Percentiles rank a stretch among this genome's conserved stretches.
phyloP scores from a whole-genome alignment of 805 yeast species.

The Starmera dryadoides region DNA sequence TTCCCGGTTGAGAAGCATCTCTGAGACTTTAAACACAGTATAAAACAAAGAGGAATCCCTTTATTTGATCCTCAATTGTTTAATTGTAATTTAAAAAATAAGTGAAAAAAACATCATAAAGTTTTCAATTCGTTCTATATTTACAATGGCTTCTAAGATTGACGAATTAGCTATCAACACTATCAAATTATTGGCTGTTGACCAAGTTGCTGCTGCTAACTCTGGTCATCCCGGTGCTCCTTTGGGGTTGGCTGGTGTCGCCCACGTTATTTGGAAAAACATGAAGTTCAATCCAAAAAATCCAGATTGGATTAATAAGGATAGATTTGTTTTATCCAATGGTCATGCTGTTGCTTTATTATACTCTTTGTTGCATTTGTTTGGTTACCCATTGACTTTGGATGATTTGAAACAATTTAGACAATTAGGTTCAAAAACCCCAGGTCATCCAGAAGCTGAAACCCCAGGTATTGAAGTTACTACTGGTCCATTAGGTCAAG shows the following conservation, averaged over 20 bases:
- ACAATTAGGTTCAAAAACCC: conserved; percentile 84
- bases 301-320: conserved; percentile 92
- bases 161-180: conserved; percentile 78
- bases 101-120: too few species aligned
- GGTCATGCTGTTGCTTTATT: conserved; percentile 94
- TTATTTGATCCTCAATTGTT: too few species aligned
- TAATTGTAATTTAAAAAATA: too few species aligned
- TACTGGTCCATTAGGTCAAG: conserved; percentile 99
- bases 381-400: conserved; percentile 72
- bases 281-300: conserved; percentile 85
- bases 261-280: conserved; percentile 77
- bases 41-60: too few species aligned
- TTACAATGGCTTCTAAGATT: conserved; percentile 24
- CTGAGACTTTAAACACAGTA: too few species aligned
- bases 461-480: conserved; percentile 94
- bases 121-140: too few species aligned
- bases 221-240: conserved; percentile 99
- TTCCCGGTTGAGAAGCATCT: neutral
- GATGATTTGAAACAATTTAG: conserved; percentile 90
- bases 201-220: conserved; percentile 80
- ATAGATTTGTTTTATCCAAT: conserved; percentile 89
- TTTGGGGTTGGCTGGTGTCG: conserved; percentile 94
- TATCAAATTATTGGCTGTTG: conserved; percentile 83
- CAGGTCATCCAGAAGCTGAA: conserved; percentile 96
- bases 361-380: conserved; percentile 78